Evolutionary conservation across 768 basidiomycete species (phyloP), one percentile per base, ranked within the genome.

Genomic region (Suillus paluster): DNA sequence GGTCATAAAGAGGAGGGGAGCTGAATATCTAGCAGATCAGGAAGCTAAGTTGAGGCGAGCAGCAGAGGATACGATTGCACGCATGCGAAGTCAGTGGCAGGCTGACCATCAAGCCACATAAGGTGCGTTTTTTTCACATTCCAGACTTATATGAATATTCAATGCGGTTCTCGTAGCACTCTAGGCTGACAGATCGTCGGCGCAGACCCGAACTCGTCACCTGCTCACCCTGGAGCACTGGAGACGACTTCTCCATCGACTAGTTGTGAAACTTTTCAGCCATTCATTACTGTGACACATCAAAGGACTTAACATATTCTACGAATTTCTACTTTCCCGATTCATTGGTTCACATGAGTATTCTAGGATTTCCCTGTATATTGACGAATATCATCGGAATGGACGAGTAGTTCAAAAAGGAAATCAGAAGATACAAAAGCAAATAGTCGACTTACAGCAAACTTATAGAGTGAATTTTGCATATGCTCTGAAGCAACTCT

Each of bases 1-100:
- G 71, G 75, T 76, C 19, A 77, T 78, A 62, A 82, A 83, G 62
- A 78, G 89, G 54, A 80, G 81, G 64, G 86, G 88, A 58, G 84
- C 84, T 5, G 89, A 89, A 73, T 77, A 76, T 74, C 70, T 76
- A 61, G 77, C 80, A 48, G 78, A 82, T 57, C 80, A 87, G 64
- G 84, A 84, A 70, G 75, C 71, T 34, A 76, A 76, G 66, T 64
- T 80, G 67, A 75, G 86, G 66, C 73, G 77, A 33, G 70, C 71
- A 49, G 82, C 83, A 11, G 90, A 92, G 61, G 85, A 86, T 48
- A 75, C 76, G 34, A 71, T 83, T 58, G 71, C 73, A 54, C 75
- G 68, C 50, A 63, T 80, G 61, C 76, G 68, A 65, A 72, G 66
- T 46, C 75, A 72, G 34, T 59, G 66, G 52, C 53, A 61, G 62